These are phyloP conservation scores for Septoria linicola DNA, from an alignment of 2,329 filamentous ascomycete genomes.

Conservation along the genomic window DNA sequence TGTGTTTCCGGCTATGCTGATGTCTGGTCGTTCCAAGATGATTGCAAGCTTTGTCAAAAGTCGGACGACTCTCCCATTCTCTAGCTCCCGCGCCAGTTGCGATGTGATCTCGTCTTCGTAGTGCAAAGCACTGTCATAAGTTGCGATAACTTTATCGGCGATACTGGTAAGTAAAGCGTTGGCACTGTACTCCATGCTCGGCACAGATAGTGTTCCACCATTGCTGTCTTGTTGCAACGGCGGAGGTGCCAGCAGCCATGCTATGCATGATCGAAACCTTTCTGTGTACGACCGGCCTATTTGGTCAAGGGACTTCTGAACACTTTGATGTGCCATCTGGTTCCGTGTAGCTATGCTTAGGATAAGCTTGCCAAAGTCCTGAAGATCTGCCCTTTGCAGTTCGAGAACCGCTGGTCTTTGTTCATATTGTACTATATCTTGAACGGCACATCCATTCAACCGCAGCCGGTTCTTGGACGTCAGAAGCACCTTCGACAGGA, in stretches of 20 bases:
- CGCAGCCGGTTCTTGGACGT: slow-evolving; percentile 89
- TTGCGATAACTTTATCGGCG: slow-evolving; percentile 70
- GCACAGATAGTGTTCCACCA: background rate
- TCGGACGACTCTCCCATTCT: slow-evolving; percentile 83
- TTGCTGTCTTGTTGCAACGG: slow-evolving; percentile 13
- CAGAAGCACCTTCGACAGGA: slow-evolving; percentile 82
- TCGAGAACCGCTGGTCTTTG: slow-evolving; percentile 66
- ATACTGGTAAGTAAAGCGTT: slow-evolving; percentile 78
- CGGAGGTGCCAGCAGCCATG: slow-evolving; percentile 74
- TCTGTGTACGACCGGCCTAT: slow-evolving; percentile 73
- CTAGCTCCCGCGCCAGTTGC: slow-evolving; percentile 75
- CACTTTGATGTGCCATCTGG: slow-evolving; percentile 54
- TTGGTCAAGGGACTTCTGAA: slow-evolving; percentile 71
- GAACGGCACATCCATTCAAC: slow-evolving; percentile 80
- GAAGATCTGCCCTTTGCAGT: slow-evolving; percentile 82
- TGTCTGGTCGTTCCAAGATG: slow-evolving; percentile 86
- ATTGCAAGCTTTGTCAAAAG: slow-evolving; percentile 79
- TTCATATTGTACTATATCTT: slow-evolving; percentile 87
- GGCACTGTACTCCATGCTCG: slow-evolving; percentile 59
- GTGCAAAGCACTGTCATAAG: slow-evolving; percentile 77
- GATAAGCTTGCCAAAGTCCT: slow-evolving; percentile 79
- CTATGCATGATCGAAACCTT: slow-evolving; percentile 74
- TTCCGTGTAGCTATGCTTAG: slow-evolving; percentile 69
- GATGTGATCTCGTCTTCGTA: slow-evolving; percentile 71
- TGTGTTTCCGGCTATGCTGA: slow-evolving; percentile 41